A percentile compares a stretch with the other conserved stretches of the same genome.
These are phyloP conservation scores for Fraxinus albicans DNA, from an alignment of 305 asterid genomes.

Conservation along the genomic window DNA sequence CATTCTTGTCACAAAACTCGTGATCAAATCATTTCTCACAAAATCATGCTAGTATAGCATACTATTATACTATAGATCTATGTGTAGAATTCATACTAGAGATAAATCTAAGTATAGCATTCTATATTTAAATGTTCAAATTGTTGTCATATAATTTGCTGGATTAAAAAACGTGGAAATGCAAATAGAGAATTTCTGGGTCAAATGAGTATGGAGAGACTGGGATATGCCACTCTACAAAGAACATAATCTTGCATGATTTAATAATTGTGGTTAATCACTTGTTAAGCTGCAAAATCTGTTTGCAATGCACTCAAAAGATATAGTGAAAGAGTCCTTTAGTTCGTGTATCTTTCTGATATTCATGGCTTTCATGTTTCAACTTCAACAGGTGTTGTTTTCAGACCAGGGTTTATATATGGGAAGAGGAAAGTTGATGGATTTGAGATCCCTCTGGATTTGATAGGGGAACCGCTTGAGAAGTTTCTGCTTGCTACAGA, in stretches of 20 bases:
- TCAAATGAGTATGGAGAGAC: background rate
- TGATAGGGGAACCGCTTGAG: conserved; percentile 84
- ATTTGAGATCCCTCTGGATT: conserved; percentile 81
- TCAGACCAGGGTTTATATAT: conserved; percentile 88
- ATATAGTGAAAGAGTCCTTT: background rate
- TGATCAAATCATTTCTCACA: background rate
- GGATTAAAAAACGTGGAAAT: background rate
- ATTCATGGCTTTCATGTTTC: conserved; percentile 11
- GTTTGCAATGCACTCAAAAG: background rate
- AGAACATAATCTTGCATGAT: background rate
- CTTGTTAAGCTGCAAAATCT: background rate
- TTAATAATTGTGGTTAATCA: background rate
- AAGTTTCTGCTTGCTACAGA: conserved; percentile 54
- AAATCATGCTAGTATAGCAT: background rate
- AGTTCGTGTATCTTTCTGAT: background rate
- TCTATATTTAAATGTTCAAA: background rate
- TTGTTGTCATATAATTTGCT: background rate
- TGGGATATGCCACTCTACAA: background rate
- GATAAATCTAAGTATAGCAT: background rate
- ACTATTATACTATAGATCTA: background rate
- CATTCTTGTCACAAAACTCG: background rate
- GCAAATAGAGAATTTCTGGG: background rate
- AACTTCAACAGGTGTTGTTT: conserved; percentile 67
- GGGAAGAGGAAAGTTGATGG: conserved; percentile 88
- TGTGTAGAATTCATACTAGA: background rate